A percentile compares a stretch with the other conserved stretches of the same genome.
phyloP scores from a whole-genome alignment of 176 grass and related monocot genomes.

The Leersia perrieri region DNA sequence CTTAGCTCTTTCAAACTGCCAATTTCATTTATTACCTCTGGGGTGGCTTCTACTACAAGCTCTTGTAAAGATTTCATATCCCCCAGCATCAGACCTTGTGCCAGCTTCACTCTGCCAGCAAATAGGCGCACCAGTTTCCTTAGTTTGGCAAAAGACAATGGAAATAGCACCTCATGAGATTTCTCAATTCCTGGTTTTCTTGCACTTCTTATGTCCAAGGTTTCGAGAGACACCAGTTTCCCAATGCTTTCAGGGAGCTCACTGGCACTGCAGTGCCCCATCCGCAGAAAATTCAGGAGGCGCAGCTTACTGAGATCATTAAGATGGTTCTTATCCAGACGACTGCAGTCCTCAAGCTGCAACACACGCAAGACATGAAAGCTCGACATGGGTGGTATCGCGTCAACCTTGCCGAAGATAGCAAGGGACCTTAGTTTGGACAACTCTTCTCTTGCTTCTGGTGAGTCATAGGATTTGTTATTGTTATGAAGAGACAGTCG shows the following conservation, averaged over 20 bases:
- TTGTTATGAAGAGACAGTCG: neutral
- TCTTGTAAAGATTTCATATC: constrained; percentile 1
- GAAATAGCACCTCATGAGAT: neutral
- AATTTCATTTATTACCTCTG: neutral
- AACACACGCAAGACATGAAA: neutral
- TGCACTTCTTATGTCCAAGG: constrained; percentile 8
- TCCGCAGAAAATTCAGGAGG: neutral
- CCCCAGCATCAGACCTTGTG: neutral
- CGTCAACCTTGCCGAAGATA: neutral
- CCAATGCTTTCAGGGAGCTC: neutral
- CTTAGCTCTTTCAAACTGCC: neutral
- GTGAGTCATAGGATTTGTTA: neutral
- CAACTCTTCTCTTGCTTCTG: neutral
- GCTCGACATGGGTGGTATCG: neutral
- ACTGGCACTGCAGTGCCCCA: neutral
- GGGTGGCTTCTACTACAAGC: neutral
- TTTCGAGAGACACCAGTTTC: neutral
- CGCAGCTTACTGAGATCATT: neutral
- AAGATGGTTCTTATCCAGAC: neutral
- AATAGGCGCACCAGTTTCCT: neutral
- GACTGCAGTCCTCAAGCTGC: neutral
- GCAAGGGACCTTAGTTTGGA: constrained; percentile 3
- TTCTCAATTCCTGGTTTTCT: too few species aligned
- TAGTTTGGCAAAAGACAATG: neutral
- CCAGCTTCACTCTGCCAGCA: neutral